Percentiles rank a stretch among this genome's conserved stretches.
phyloP scores from a whole-genome alignment of 2,329 filamentous ascomycete genomes.

The Camillea tinctor region DNA sequence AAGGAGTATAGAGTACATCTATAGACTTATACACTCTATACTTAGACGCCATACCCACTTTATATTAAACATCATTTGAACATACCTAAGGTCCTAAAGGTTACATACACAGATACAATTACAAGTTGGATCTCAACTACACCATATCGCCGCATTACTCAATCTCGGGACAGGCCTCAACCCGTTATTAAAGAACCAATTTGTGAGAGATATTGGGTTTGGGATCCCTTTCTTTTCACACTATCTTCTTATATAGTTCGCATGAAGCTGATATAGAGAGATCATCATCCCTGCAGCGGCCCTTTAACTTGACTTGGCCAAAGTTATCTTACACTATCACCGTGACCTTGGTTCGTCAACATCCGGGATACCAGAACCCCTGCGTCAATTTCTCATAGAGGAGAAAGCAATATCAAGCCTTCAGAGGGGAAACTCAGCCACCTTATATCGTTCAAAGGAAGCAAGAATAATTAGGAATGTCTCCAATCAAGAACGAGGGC shows the following conservation, averaged over 20 bases:
- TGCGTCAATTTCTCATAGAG: background rate
- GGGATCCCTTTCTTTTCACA: background rate
- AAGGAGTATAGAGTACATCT: no score
- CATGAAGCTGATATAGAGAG: background rate
- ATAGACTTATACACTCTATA: no score
- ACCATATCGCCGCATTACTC: no score
- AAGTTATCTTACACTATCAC: background rate
- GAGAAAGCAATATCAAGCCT: background rate
- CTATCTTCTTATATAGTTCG: background rate
- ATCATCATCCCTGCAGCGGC: background rate
- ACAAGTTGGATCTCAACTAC: background rate
- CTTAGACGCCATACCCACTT: no score
- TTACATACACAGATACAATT: background rate
- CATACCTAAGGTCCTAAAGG: no score
- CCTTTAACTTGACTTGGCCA: background rate
- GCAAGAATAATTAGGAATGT: conserved; percentile 14
- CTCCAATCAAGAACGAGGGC: conserved; percentile 32
- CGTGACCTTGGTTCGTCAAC: background rate
- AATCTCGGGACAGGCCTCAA: background rate
- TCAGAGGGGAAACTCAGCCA: background rate
- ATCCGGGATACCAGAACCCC: background rate
- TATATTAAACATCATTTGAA: no score
- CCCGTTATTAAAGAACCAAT: background rate
- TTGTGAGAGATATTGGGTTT: background rate
- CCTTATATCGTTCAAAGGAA: no score